phyloP scores from a whole-genome alignment of 371 early-diverging fungal genomes.

The Mortierella sp. region DNA sequence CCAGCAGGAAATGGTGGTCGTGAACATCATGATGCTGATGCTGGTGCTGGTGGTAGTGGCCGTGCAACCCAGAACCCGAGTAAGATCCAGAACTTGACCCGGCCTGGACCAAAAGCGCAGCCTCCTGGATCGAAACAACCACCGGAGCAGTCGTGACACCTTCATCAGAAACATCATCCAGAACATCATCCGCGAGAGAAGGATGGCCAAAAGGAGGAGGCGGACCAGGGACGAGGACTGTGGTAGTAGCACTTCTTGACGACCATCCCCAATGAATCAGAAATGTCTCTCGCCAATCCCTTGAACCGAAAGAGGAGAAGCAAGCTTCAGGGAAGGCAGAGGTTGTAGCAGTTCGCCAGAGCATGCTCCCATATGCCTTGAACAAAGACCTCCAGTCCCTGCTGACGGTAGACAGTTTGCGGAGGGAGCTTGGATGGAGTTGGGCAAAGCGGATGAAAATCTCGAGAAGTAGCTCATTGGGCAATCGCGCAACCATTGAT shows the following conservation, averaged over 20 bases:
- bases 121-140: conserved; percentile 1
- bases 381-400: conserved; percentile 13
- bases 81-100: not conserved
- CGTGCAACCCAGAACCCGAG: not conserved
- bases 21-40: not conserved
- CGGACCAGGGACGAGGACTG: conserved; percentile 10
- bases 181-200: not conserved
- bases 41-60: not conserved
- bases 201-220: not conserved
- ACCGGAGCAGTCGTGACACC: not conserved
- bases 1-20: not conserved
- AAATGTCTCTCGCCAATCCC: conserved; percentile 21
- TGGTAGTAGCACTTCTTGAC: not conserved
- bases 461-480: conserved; percentile 31
- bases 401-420: conserved; percentile 14
- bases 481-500: too few species aligned
- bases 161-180: not conserved
- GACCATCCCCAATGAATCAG: conserved; percentile 23
- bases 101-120: not conserved
- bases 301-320: not conserved
- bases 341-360: conserved; percentile 26
- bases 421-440: conserved; percentile 9
- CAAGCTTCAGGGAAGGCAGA: conserved; percentile 15
- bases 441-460: conserved; percentile 17
- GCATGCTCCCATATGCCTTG: conserved; percentile 5